These are phyloP conservation scores for Euptelea pleiosperma DNA, from an alignment of 164 flowering plant species.

Conservation along the genomic window DNA sequence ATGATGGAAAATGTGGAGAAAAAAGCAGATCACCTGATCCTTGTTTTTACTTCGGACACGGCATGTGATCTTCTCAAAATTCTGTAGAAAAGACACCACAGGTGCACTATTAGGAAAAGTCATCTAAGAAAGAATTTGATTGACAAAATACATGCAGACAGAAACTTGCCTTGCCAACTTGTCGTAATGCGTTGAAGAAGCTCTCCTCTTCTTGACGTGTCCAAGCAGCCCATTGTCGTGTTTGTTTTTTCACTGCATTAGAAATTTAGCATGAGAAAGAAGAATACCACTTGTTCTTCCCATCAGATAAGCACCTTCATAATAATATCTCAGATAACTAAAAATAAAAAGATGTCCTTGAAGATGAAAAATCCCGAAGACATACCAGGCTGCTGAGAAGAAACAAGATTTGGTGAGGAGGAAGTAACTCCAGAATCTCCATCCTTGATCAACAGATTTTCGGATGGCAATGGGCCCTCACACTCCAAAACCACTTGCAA, in stretches of 20 bases:
- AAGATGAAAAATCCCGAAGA: background rate
- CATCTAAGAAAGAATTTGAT: background rate
- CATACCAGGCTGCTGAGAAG: constrained; percentile 28
- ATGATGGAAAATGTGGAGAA: background rate
- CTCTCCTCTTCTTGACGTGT: constrained; percentile 96
- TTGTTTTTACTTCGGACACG: constrained; percentile 97
- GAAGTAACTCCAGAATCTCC: constrained; percentile 20
- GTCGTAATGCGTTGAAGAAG: constrained; percentile 93
- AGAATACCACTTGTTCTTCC: background rate
- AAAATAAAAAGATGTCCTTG: background rate
- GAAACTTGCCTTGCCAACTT: constrained; percentile 91
- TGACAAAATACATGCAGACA: constrained; percentile 6
- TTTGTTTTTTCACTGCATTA: constrained; percentile 62
- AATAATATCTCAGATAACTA: background rate
- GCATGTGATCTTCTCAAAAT: constrained; percentile 95
- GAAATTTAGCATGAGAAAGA: constrained; percentile 7
- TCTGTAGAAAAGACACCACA: constrained; percentile 43
- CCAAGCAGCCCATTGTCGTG: constrained; percentile 99
- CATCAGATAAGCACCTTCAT: background rate
- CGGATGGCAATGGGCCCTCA: constrained; percentile 15
- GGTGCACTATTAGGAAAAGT: constrained; percentile 12
- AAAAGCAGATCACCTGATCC: constrained; percentile 69
- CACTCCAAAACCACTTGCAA: constrained; percentile 7
- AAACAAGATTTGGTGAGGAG: constrained; percentile 10
- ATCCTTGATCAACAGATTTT: constrained; percentile 10